Evolutionary conservation across 2,329 filamentous ascomycete genomes (phyloP), one percentile per base, ranked within the genome.

Genomic region (Colletotrichum camelliae): DNA sequence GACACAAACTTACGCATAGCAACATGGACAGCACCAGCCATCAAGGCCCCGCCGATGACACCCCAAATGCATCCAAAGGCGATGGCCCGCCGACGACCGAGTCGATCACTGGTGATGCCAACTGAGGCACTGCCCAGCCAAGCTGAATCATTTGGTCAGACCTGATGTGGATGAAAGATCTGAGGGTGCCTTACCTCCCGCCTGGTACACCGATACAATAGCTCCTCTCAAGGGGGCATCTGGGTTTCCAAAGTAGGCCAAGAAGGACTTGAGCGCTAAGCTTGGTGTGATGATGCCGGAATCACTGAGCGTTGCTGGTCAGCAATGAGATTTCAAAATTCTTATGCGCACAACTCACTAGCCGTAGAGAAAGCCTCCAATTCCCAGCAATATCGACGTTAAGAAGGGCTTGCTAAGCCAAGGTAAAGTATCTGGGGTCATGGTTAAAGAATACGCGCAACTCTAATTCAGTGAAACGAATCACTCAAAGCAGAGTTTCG

Each of bases 281-380:
- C 83, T 86, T 2, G 85, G 85, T 0, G 85, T 86, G 62, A 86
- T 86, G 67, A 86, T 86, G 4, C 85, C 85, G 7, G 85, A 86
- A 74, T 86, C 85, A 69, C 85, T 86, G 62, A n/a, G 67, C 67
- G 64, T 13, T 18, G 8, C 37, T 55, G 5, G 73, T 67, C 7
- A 73, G 66, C 58, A 12, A 10, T 10, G 15, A 27, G 13, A 15
- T 35, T 7, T 7, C 2, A 31, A 24, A 4, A 18, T 16, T 4
- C 2, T 12, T 10, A 52, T 66, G 24, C 8, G 27, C n/a, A 27
- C 2, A 8, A 77, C 83, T 78, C 33, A 84, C 83, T 81, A 86
- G 72, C 85, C 85, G 70, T 86, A 86, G 35, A 86, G 82, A 69
- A 86, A 86, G 0, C 84, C 85, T 39, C 85, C 85, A n/a, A 85